These are phyloP conservation scores for Chalciporus piperatus DNA, from an alignment of 768 basidiomycete genomes.

Conservation along the genomic window DNA sequence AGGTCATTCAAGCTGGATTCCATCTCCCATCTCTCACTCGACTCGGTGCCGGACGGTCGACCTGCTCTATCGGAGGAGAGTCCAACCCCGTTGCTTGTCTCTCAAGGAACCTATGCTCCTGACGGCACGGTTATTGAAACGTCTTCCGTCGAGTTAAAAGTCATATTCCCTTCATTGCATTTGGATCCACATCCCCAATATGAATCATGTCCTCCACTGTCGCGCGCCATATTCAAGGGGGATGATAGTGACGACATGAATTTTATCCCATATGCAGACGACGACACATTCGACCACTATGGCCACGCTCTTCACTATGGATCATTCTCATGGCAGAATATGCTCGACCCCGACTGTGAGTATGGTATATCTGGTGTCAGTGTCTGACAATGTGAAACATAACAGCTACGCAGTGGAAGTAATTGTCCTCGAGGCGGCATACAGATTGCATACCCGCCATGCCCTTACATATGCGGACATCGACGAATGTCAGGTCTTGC, in stretches of 20 bases:
- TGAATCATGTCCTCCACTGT: slow-evolving; percentile 53
- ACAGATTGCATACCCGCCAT: slow-evolving; percentile 39
- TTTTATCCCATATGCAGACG: slow-evolving; percentile 65
- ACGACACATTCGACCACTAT: slow-evolving; percentile 45
- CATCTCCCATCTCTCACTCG: background rate
- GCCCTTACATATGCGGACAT: slow-evolving; percentile 43
- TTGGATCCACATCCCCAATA: slow-evolving; percentile 41
- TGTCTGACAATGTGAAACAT: slow-evolving; percentile 21
- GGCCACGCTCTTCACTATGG: slow-evolving; percentile 42
- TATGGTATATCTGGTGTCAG: background rate
- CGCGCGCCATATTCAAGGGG: slow-evolving; percentile 47
- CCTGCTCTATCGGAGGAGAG: background rate
- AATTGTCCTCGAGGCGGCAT: slow-evolving; percentile 47
- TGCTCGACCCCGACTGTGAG: slow-evolving; percentile 43
- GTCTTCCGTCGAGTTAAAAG: slow-evolving; percentile 13
- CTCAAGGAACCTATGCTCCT: slow-evolving; percentile 15
- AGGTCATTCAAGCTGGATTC: slow-evolving; percentile 2
- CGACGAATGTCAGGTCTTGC: slow-evolving; percentile 48
- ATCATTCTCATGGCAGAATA: slow-evolving; percentile 49
- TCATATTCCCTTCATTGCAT: slow-evolving; percentile 7
- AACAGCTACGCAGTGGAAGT: slow-evolving; percentile 40
- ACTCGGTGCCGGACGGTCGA: background rate
- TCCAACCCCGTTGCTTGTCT: background rate
- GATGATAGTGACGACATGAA: slow-evolving; percentile 57
- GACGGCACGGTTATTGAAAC: slow-evolving; percentile 11